Evolutionary conservation across 345 rosid species (phyloP).

Genomic region (Rhodamnia rubescens): DNA sequence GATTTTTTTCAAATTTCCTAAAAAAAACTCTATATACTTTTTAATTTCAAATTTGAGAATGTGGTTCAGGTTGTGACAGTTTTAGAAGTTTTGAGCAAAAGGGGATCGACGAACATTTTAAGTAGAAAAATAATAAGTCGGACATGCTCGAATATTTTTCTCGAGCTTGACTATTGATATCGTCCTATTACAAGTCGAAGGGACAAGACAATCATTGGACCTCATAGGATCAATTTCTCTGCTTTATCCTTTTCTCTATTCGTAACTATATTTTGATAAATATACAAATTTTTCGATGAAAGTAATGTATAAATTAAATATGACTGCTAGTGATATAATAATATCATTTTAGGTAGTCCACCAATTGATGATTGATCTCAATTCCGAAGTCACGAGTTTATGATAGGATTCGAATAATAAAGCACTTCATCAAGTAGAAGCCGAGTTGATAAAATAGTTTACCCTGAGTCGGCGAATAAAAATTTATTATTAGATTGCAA

Average conservation of each 20-base stretch:
- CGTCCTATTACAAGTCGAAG: rapidly evolving
- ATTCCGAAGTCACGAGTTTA: rapidly evolving
- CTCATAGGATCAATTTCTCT: rapidly evolving
- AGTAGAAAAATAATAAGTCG: not conserved
- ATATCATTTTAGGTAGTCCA: rapidly evolving
- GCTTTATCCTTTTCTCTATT: rapidly evolving
- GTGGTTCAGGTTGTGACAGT: not conserved
- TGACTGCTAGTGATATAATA: rapidly evolving
- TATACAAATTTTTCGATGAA: rapidly evolving
- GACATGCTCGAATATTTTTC: rapidly evolving
- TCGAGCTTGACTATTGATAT: rapidly evolving
- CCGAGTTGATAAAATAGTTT: not conserved
- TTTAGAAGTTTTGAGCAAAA: not conserved
- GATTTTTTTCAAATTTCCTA: not conserved
- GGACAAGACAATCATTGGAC: rapidly evolving
- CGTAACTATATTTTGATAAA: not conserved
- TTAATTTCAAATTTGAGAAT: rapidly evolving
- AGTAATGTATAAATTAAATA: not conserved
- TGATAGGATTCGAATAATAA: rapidly evolving
- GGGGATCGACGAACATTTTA: not conserved
- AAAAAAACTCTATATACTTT: not conserved
- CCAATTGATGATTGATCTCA: not conserved
- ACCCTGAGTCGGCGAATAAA: rapidly evolving
- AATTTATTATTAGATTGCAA: not conserved
- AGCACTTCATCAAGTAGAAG: rapidly evolving